Evolutionary conservation across 352 stramenopile species (phyloP).

Genomic region (Phytophthora sp.): DNA sequence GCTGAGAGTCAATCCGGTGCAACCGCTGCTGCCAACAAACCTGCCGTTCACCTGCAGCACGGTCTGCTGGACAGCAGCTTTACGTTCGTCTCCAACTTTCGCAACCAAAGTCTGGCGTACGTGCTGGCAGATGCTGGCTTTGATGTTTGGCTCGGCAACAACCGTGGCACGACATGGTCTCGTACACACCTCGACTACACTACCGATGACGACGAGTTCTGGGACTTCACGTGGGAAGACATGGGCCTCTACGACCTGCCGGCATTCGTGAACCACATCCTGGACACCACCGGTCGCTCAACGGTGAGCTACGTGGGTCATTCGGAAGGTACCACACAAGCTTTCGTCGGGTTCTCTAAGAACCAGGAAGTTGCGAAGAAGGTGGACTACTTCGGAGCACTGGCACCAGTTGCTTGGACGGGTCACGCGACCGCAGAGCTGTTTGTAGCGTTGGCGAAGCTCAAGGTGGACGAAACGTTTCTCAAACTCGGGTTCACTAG

Average conservation of each 20-base stretch:
- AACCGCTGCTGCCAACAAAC: constrained; percentile 38
- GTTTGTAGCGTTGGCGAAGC: constrained; percentile 40
- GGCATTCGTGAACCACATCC: constrained; percentile 39
- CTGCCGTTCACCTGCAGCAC: constrained; percentile 52
- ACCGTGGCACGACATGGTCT: constrained; percentile 61
- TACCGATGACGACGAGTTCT: constrained; percentile 45
- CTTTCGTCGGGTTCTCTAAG: constrained; percentile 54
- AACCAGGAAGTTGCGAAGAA: constrained; percentile 53
- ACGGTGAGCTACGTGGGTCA: constrained; percentile 59
- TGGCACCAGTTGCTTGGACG: constrained; percentile 49
- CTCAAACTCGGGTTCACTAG: constrained; percentile 38
- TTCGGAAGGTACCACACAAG: constrained; percentile 40
- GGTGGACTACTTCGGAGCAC: constrained; percentile 47
- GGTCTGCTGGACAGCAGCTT: constrained; percentile 59
- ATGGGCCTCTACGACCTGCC: constrained; percentile 55
- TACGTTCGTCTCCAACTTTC: constrained; percentile 55
- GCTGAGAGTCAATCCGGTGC: constrained; percentile 37
- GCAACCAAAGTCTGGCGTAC: constrained; percentile 53
- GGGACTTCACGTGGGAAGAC: constrained; percentile 60
- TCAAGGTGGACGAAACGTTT: constrained; percentile 34
- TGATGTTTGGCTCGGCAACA: constrained; percentile 67
- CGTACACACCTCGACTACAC: constrained; percentile 40
- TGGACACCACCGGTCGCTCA: constrained; percentile 31
- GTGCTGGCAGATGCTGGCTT: constrained; percentile 54
- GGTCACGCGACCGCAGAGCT: constrained; percentile 26